Conservation (phyloP, 2,329 filamentous ascomycete genomes). For the Diaporthe helianthi region DNA sequence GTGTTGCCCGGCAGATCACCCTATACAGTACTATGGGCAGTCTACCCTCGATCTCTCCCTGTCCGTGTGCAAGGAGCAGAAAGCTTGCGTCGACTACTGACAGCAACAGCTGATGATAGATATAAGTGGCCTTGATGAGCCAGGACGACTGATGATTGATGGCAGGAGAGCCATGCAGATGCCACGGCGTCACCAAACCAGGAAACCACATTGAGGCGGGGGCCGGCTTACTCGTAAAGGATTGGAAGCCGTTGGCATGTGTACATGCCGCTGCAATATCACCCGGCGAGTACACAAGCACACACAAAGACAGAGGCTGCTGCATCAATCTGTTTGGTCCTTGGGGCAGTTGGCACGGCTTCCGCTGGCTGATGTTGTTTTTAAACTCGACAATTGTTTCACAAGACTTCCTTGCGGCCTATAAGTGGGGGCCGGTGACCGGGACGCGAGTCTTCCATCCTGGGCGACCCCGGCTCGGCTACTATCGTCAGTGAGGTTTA, state of each 20-base stretch:
- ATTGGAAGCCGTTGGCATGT: conserved; percentile 8
- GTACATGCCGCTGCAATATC: conserved; percentile 4
- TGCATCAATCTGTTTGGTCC: neutral
- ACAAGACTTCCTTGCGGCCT: conserved; percentile 20
- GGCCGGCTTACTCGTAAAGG: neutral
- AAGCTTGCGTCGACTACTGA: conserved; percentile 15
- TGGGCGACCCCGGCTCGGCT: conserved; percentile 9
- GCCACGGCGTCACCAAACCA: conserved; percentile 19
- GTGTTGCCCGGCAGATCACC: conserved; percentile 21
- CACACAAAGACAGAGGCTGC: conserved; percentile 3
- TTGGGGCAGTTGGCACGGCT: neutral
- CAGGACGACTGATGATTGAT: neutral
- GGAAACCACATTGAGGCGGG: neutral
- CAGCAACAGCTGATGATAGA: neutral
- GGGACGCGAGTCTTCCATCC: conserved; percentile 19
- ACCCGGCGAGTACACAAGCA: conserved; percentile 16
- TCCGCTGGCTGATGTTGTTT: conserved; percentile 15
- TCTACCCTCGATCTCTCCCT: neutral
- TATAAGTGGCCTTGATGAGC: neutral
- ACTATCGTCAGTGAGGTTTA: neutral
- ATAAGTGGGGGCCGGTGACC: conserved; percentile 14
- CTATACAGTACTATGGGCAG: conserved; percentile 2
- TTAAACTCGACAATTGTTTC: conserved; percentile 25
- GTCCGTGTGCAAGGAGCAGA: neutral
- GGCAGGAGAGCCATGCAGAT: conserved; percentile 5